These are phyloP conservation scores for Teunomyces panamensis DNA, from an alignment of 805 yeast species.

Conservation along the genomic window DNA sequence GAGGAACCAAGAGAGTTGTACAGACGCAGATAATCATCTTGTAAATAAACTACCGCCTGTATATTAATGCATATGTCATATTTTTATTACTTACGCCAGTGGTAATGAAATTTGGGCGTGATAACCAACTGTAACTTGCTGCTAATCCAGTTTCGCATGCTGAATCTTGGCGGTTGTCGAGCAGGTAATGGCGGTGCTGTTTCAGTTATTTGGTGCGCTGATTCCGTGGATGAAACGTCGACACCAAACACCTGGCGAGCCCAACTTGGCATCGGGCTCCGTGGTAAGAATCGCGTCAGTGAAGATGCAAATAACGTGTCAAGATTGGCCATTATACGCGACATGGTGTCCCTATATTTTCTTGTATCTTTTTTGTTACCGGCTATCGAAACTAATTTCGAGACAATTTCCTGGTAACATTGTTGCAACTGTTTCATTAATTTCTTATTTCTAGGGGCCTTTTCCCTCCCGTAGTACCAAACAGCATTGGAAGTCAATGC, in stretches of 20 bases:
- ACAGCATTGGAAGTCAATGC: background rate
- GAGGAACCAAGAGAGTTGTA: slow-evolving; percentile 33
- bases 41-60: slow-evolving; percentile 2
- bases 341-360: background rate
- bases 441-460: no score
- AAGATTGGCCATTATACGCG: background rate
- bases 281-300: background rate
- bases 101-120: background rate
- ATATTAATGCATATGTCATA: slow-evolving; percentile 2
- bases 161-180: background rate
- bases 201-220: background rate
- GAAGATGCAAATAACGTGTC: background rate
- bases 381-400: background rate
- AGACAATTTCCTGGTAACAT: background rate
- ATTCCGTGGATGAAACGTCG: background rate
- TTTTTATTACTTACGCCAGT: background rate
- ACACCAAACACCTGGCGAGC: background rate
- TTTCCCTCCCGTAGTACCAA: background rate
- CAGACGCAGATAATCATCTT: slow-evolving; percentile 27
- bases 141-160: background rate
- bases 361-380: background rate
- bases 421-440: background rate
- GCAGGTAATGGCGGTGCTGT: background rate
- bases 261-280: background rate
- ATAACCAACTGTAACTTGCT: background rate